These are phyloP conservation scores for Microsporum audouinii DNA, from an alignment of 2,329 filamentous ascomycete species.

Conservation along the genomic window DNA sequence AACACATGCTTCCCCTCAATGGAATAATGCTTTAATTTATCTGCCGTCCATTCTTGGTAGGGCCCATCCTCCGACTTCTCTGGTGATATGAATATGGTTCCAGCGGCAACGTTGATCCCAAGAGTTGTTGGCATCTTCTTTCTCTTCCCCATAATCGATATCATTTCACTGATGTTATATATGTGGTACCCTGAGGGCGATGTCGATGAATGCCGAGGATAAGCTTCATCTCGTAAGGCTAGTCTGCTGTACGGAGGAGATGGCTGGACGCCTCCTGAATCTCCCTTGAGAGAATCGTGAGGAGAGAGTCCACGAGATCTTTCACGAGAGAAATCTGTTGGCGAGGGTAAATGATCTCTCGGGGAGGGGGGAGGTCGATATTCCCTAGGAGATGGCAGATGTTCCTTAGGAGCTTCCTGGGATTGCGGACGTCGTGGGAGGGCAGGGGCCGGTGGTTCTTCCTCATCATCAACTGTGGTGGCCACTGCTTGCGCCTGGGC, in stretches of 20 bases:
- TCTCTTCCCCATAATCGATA: conserved; percentile 89
- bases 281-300: conserved; percentile 30
- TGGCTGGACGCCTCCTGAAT: conserved; percentile 35
- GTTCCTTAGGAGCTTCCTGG: conserved; percentile 44
- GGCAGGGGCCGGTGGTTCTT: conserved; percentile 44
- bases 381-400: conserved; percentile 46
- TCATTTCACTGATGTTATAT: conserved; percentile 96
- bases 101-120: conserved; percentile 82
- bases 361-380: conserved; percentile 34
- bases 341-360: conserved; percentile 44
- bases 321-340: conserved; percentile 35
- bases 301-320: conserved; percentile 16
- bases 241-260: conserved; percentile 47
- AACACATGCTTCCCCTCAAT: conserved; percentile 98
- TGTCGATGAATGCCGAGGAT: conserved; percentile 32
- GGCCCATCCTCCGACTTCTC: conserved; percentile 73
- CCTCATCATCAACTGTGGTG: conserved; percentile 57
- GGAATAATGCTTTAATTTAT: conserved; percentile 93
- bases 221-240: conserved; percentile 33
- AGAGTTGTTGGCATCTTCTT: conserved; percentile 98
- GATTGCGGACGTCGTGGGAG: conserved; percentile 54
- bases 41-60: conserved; percentile 83
- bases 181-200: conserved; percentile 78
- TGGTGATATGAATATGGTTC: conserved; percentile 79
- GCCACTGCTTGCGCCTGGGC: conserved; percentile 45